These are phyloP conservation scores for Pleurotus tuoliensis DNA, from an alignment of 768 basidiomycete genomes.

Conservation along the genomic window DNA sequence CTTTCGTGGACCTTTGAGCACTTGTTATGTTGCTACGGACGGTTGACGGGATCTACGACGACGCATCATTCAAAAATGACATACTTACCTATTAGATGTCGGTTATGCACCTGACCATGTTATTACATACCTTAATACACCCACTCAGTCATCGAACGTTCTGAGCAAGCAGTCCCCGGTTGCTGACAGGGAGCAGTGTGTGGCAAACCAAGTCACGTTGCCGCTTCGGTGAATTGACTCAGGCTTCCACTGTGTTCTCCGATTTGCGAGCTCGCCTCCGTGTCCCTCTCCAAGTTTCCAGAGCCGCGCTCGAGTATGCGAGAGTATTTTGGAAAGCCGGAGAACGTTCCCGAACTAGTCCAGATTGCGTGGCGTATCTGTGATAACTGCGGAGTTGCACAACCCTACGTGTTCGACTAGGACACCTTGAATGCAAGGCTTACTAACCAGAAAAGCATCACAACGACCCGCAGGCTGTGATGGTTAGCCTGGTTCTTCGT, in stretches of 20 bases:
- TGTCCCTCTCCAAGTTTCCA: background rate
- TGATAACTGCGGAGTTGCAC: constrained; percentile 9
- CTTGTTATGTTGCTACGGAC: constrained; percentile 4
- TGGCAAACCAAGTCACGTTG: background rate
- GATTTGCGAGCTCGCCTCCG: background rate
- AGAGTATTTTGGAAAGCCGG: background rate
- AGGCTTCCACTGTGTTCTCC: constrained; percentile 2
- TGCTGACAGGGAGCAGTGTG: constrained; percentile 3
- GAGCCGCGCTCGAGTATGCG: background rate
- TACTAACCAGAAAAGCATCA: constrained; percentile 8
- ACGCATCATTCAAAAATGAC: constrained; percentile 1
- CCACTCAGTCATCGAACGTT: constrained; percentile 2
- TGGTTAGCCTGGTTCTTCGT: constrained; percentile 2
- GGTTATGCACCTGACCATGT: constrained; percentile 7
- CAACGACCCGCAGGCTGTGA: constrained; percentile 4
- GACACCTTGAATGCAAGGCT: constrained; percentile 8
- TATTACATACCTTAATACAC: constrained; percentile 8
- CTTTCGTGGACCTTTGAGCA: constrained; percentile 65
- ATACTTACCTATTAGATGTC: constrained; percentile 3
- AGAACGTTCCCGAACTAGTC: constrained; percentile 5
- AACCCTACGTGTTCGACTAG: constrained; percentile 6
- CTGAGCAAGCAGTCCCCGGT: constrained; percentile 1
- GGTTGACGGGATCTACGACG: constrained; percentile 6
- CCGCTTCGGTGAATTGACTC: background rate
- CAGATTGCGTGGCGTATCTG: constrained; percentile 3